A percentile compares a stretch with the other conserved stretches of the same genome.
phyloP scores from a whole-genome alignment of 2,329 filamentous ascomycete genomes.

The Lachnellula willkommii region DNA sequence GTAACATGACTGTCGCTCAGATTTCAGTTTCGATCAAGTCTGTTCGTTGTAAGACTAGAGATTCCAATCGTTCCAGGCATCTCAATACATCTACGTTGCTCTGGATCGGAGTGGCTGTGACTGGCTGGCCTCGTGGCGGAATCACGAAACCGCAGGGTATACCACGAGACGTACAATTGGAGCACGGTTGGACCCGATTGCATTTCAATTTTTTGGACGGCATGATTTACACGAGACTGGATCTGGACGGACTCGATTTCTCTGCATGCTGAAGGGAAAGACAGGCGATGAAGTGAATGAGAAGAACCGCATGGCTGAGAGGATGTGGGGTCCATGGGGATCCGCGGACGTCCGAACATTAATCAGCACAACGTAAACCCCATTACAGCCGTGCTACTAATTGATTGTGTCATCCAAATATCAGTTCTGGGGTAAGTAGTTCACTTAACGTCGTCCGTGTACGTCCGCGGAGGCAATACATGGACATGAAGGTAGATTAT shows the following conservation, averaged over 20 bases:
- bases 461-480: too few species aligned
- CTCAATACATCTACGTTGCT: constrained; percentile 11
- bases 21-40: neutral
- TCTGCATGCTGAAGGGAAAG: constrained; percentile 12
- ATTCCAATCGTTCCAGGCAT: constrained; percentile 20
- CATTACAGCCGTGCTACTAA: neutral
- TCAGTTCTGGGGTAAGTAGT: neutral
- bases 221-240: constrained; percentile 17
- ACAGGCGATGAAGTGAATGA: neutral
- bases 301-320: neutral
- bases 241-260: constrained; percentile 17
- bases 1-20: neutral
- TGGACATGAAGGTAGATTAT: too few species aligned
- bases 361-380: neutral
- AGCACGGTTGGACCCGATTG: constrained; percentile 15
- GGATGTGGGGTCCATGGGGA: constrained; percentile 10
- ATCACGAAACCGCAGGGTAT: constrained; percentile 16
- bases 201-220: constrained; percentile 20
- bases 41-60: constrained; percentile 8
- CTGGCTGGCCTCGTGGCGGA: constrained; percentile 5
- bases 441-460: too few species aligned
- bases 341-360: constrained; percentile 4
- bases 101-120: neutral
- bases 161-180: constrained; percentile 16
- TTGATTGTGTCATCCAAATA: neutral